Conservation (phyloP, 83 land plant genomes). For the Picea mariana region DNA sequence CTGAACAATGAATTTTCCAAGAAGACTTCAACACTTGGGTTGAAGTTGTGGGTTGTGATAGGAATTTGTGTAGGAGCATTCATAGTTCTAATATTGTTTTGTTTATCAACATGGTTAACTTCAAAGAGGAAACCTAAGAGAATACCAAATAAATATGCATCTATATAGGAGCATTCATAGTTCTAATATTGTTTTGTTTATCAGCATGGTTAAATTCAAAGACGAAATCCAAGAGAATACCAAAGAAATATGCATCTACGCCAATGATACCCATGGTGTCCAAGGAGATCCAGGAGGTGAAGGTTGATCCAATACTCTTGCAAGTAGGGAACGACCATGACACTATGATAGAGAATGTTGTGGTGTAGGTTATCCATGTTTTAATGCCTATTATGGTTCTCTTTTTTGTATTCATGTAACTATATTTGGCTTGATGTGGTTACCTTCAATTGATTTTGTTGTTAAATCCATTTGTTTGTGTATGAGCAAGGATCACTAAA, state of each 20-base stretch:
- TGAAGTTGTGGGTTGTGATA: constrained; percentile 22
- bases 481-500: too few species aligned
- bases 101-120: too few species aligned
- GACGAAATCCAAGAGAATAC: too few species aligned
- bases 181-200: constrained; percentile 45
- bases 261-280: background rate
- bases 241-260: too few species aligned
- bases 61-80: too few species aligned
- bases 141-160: constrained; percentile 16
- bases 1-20: constrained; percentile 41
- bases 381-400: too few species aligned
- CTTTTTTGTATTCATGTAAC: too few species aligned
- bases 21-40: constrained; percentile 40
- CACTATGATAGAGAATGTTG: background rate
- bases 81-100: too few species aligned
- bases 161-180: constrained; percentile 7
- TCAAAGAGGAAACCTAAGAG: constrained; percentile 14
- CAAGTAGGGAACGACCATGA: background rate
- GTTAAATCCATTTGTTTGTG: too few species aligned
- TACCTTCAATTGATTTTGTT: too few species aligned
- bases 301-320: constrained; percentile 19
- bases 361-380: background rate
- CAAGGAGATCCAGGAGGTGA: background rate
- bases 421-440: too few species aligned
- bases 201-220: constrained; percentile 19